phyloP scores from a whole-genome alignment of 192 early-diverging fungal species.

The Backusella mclennaniae region DNA sequence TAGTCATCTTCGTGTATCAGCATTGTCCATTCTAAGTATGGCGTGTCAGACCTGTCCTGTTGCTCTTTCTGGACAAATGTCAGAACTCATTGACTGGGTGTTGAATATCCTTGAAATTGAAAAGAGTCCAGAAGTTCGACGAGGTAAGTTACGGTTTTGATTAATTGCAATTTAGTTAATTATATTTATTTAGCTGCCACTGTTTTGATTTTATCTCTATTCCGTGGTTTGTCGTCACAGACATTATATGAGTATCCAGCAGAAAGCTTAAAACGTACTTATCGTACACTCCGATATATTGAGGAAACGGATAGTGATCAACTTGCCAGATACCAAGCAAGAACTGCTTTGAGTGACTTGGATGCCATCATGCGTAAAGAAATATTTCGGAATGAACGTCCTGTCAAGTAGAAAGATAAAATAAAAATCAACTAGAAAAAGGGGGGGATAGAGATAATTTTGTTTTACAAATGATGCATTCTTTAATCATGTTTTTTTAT shows the following conservation, averaged over 20 bases:
- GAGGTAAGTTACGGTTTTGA: slow-evolving; percentile 41
- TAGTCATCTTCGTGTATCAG: slow-evolving; percentile 52
- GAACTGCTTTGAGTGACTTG: slow-evolving; percentile 68
- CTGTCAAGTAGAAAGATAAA: slow-evolving; percentile 7
- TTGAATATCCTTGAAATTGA: slow-evolving; percentile 69
- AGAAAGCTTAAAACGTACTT: slow-evolving; percentile 55
- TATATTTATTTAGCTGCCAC: slow-evolving; percentile 57
- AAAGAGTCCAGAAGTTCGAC: slow-evolving; percentile 56
- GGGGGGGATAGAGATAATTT: background rate
- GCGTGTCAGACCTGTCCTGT: slow-evolving; percentile 72
- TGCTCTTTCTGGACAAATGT: slow-evolving; percentile 64
- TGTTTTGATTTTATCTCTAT: slow-evolving; percentile 63
- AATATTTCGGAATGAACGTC: slow-evolving; percentile 18
- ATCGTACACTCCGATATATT: slow-evolving; percentile 58
- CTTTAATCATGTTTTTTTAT: background rate
- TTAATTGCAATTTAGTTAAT: slow-evolving; percentile 3
- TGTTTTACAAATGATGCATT: background rate
- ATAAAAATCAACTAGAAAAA: background rate
- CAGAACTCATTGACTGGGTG: slow-evolving; percentile 66
- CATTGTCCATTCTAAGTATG: slow-evolving; percentile 63
- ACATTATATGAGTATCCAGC: slow-evolving; percentile 56
- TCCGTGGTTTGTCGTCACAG: slow-evolving; percentile 64
- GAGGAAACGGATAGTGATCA: slow-evolving; percentile 71
- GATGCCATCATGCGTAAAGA: slow-evolving; percentile 54
- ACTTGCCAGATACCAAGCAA: slow-evolving; percentile 67